These are phyloP conservation scores for Candida cerambycidarum DNA, from an alignment of 805 yeast species.

Conservation along the genomic window DNA sequence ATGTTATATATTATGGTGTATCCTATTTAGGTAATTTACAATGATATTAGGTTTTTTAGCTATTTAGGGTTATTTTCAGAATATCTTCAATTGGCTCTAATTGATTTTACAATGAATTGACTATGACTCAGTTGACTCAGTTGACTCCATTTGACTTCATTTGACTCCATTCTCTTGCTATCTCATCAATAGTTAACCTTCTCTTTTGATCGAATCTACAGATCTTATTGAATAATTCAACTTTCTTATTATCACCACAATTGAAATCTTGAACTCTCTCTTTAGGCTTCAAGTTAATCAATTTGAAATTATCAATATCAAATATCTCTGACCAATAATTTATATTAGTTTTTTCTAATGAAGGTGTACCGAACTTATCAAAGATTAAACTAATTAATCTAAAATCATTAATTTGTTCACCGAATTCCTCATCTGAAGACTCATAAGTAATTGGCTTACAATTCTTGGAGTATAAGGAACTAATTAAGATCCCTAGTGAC, in stretches of 20 bases:
- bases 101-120: too few relatives aligned
- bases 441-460: slow-evolving; percentile 29
- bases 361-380: slow-evolving; percentile 62
- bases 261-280: slow-evolving; percentile 10
- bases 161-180: slow-evolving; percentile 8
- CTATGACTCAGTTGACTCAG: too few relatives aligned
- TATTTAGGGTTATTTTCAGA: too few relatives aligned
- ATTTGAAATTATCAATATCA: slow-evolving; percentile 27
- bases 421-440: slow-evolving; percentile 5
- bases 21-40: too few relatives aligned
- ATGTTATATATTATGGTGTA: too few relatives aligned
- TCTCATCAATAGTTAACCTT: slow-evolving; percentile 17
- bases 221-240: slow-evolving; percentile 40
- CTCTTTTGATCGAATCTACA: slow-evolving; percentile 36
- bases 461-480: slow-evolving; percentile 44
- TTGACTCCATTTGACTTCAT: too few relatives aligned
- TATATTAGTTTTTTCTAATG: slow-evolving; percentile 18
- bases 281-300: slow-evolving; percentile 22
- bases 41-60: too few relatives aligned
- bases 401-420: slow-evolving; percentile 50
- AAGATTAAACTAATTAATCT: slow-evolving; percentile 56
- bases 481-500: slow-evolving; percentile 65
- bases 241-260: slow-evolving; percentile 13
- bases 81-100: too few relatives aligned
- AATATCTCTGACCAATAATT: slow-evolving; percentile 39